Base-by-base conservation (phyloP, 768 basidiomycete genomes). In the Steccherinum ochraceum region DNA sequence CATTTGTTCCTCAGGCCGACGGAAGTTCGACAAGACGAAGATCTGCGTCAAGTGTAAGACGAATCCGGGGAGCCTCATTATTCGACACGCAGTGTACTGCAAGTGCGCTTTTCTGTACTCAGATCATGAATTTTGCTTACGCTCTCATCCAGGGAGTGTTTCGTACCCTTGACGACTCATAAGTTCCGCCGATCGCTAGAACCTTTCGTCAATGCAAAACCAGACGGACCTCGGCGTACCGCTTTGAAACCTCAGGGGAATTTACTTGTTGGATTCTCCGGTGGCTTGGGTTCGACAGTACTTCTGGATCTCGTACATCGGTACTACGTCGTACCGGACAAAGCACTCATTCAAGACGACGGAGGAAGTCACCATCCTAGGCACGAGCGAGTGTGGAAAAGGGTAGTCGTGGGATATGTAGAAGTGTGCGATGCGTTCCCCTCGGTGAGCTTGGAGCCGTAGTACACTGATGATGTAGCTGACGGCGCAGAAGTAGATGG, bases 61-160 rank as follows among this genome's bases (percentile, higher is more conserved):
- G 24, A 76, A 74, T 21, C 56, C 50, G 5, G 89, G 86, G 20
- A 86, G 81, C 48, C 69, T 90, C 24, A 81, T 89, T 45, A 80
- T 90, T 50, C 76, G 87, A 40, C 86, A 91, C 63, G 81, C 85
- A 12, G 84, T 88, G 18, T 92, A 91, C 61, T 92, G 89, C 86
- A 88, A 81, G 89, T 89, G 59, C 58, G 75, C 56, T 52, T 35
- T 27, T 24, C 50, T 26, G 10, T 50, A 27, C 45, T 25, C 41
- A 45, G 16, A 35, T 35, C 7, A 35, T 35, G 30, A 35, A 40
- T 52, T 26, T 45, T 45, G 25, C 30, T 40, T 39, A 39, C 10
- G 5, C 24, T 39, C 21, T 3, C 13, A n/a, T 46, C 18, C 57
- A 85, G 83, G 65, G 76, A 72, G 3, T 90, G 88, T 59, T 89